Evolutionary conservation across 1,284 basidiomycete species (phyloP).

Genomic region (Meira nashicola): DNA sequence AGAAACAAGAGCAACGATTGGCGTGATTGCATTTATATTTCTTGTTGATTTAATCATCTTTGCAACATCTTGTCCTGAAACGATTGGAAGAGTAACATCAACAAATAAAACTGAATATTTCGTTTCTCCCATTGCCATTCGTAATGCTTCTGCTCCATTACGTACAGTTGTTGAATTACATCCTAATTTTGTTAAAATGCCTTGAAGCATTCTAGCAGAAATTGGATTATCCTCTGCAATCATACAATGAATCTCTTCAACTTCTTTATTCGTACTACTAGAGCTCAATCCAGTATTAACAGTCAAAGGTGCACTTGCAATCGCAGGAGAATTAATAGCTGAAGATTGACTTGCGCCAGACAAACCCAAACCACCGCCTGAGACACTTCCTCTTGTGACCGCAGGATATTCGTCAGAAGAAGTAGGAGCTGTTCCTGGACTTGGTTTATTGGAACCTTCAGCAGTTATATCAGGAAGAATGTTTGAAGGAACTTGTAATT

Average conservation of each 20-base stretch:
- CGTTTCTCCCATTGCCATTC: slow-evolving; percentile 93
- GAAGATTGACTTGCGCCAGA: too few species aligned
- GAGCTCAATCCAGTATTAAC: too few species aligned
- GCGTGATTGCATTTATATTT: slow-evolving; percentile 79
- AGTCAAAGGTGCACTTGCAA: too few species aligned
- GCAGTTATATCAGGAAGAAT: too few species aligned
- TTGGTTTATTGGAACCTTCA: too few species aligned
- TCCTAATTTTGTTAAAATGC: slow-evolving; percentile 80
- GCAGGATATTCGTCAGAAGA: too few species aligned
- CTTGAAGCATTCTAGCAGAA: slow-evolving; percentile 65
- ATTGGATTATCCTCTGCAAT: slow-evolving; percentile 95
- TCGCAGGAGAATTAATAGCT: too few species aligned
- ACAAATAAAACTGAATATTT: slow-evolving; percentile 69
- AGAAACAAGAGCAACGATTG: slow-evolving; percentile 74
- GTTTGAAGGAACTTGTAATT: too few species aligned
- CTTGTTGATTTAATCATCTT: slow-evolving; percentile 91
- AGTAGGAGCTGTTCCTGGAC: too few species aligned
- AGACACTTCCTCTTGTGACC: too few species aligned
- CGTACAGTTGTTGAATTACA: slow-evolving; percentile 65
- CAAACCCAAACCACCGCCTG: too few species aligned
- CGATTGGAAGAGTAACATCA: slow-evolving; percentile 84
- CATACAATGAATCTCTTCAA: slow-evolving; percentile 70
- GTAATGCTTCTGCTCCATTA: slow-evolving; percentile 92
- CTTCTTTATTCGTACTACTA: too few species aligned
- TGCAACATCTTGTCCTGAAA: slow-evolving; percentile 86